A percentile compares a stretch with the other conserved stretches of the same genome.
phyloP scores from a whole-genome alignment of 2,329 filamentous ascomycete genomes.

The Hirsutella rhossiliensis region DNA sequence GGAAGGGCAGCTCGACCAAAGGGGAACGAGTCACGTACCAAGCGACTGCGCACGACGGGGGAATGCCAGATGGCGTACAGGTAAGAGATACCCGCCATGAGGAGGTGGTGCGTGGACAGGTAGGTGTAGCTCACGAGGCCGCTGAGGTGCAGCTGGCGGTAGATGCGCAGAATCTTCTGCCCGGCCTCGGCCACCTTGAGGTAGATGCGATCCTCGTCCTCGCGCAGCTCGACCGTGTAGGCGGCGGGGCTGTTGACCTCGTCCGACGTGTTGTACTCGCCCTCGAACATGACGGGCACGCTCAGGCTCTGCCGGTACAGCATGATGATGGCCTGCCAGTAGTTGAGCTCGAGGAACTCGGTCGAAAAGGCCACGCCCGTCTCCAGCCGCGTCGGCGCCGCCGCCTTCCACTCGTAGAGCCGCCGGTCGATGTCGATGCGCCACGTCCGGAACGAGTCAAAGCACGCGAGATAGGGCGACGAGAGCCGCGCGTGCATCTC shows the following conservation, averaged over 20 bases:
- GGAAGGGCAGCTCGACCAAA: not conserved
- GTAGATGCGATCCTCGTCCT: constrained; percentile 86
- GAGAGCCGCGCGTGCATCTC: constrained; percentile 69
- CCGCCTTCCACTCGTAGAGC: constrained; percentile 75
- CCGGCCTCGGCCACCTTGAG: constrained; percentile 91
- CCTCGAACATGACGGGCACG: constrained; percentile 73
- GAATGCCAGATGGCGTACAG: constrained; percentile 98
- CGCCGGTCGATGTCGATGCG: constrained; percentile 75
- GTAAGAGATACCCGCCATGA: constrained; percentile 95
- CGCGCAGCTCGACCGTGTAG: constrained; percentile 52
- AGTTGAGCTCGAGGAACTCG: constrained; percentile 87
- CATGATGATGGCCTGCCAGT: constrained; percentile 96
- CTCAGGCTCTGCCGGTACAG: constrained; percentile 84
- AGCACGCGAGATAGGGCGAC: constrained; percentile 74
- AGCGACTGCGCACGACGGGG: constrained; percentile 67
- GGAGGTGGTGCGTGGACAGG: constrained; percentile 87
- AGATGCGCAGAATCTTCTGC: constrained; percentile 82
- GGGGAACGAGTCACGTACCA: too few species aligned
- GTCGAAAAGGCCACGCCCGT: constrained; percentile 83
- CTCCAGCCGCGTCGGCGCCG: constrained; percentile 62
- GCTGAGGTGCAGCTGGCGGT: constrained; percentile 76
- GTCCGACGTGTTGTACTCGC: constrained; percentile 57
- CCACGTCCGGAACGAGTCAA: constrained; percentile 81
- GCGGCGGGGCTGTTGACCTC: constrained; percentile 52
- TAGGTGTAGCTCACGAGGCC: constrained; percentile 94